Evolutionary conservation across 345 rosid genomes (phyloP), one percentile per base, ranked within the genome.

Genomic region (Boechera stricta): DNA sequence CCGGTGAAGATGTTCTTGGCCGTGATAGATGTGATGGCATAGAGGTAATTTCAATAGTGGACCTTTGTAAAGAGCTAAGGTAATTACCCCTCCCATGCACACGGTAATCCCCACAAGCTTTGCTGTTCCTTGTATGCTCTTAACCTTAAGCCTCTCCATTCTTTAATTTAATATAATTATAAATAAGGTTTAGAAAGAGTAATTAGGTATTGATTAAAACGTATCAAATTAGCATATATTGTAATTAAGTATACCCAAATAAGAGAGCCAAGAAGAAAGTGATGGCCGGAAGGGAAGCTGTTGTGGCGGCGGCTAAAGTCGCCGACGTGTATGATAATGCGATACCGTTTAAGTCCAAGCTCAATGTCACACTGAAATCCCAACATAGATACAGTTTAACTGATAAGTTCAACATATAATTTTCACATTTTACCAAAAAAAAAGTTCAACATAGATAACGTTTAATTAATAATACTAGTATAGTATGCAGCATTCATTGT

Each of bases 251-350:
- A 39, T 82, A 90, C 98, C 93, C 80, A 71, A 92, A 85, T 35
- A 87, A 44, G 65, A 94, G 81, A 6, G 98, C 98, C 74, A 94
- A 84, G 82, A 94, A 83, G 86, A 94, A 92, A 67, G 98, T 94
- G 67, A 94, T 86, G 77, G 86, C 97, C 15, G 98, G 97, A 71
- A 94, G 95, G 21, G 86, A 81, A 69, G 93, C 90, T 47, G 92
- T 70, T n/a, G 87, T 85, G 21, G 97, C 95, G 56, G 98, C 94
- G 18, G 93, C 98, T 80, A 94, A 75, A 78, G 93, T 86, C 36
- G 97, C 91, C 26, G 97, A 77, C 1, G 97, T 89, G 80, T 92
- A 89, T 16, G 87, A 62, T 13, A 94, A 82, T 54, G 91, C 98
- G 1, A 94, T 36, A 5, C 97, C 97, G 80, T 85, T 77, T 36